Evolutionary conservation across 768 basidiomycete species (phyloP).

Genomic region (Boletales sp.): DNA sequence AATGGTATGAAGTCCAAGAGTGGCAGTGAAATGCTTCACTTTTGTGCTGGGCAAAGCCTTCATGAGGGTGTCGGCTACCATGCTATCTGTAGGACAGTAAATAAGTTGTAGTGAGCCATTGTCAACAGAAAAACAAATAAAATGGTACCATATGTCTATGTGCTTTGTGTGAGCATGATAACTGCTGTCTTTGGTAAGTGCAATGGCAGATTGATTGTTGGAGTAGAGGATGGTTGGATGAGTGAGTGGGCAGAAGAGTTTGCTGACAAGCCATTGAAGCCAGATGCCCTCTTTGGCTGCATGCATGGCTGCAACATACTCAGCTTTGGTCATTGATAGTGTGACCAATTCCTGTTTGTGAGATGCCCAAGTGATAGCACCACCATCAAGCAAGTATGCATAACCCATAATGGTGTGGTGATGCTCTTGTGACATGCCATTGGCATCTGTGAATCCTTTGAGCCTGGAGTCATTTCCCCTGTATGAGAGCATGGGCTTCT

Average conservation of each 20-base stretch:
- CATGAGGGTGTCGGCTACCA: background rate
- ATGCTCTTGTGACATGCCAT: no score
- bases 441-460: no score
- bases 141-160: background rate
- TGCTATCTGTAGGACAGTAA: background rate
- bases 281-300: background rate
- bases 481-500: no score
- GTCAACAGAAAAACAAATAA: background rate
- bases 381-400: no score
- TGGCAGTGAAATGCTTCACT: background rate
- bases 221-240: background rate
- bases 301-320: background rate
- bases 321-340: background rate
- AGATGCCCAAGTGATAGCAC: no score
- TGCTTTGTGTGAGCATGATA: constrained; percentile 1
- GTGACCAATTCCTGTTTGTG: no score
- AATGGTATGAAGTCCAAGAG: background rate
- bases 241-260: background rate
- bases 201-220: background rate
- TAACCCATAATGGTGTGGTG: no score
- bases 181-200: background rate
- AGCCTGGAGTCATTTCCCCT: no score
- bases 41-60: background rate
- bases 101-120: background rate
- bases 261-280: background rate